A percentile compares a stretch with the other conserved stretches of the same genome.
phyloP scores from a whole-genome alignment of 257 asterid genomes.

The Fraxinus americana region DNA sequence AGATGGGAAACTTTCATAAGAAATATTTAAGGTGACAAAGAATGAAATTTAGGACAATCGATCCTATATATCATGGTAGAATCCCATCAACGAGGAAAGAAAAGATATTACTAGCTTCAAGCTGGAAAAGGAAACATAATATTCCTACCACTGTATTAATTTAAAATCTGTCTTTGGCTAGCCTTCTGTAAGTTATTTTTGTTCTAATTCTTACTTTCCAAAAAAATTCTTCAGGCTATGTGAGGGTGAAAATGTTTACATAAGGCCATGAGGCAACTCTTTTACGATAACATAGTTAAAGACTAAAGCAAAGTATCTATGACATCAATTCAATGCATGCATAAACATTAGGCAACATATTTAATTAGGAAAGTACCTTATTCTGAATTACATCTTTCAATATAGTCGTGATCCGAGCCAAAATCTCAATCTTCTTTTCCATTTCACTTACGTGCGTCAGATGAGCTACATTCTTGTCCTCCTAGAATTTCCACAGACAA shows the following conservation, averaged over 20 bases:
- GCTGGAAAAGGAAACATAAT: too few relatives aligned
- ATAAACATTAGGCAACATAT: constrained; percentile 13
- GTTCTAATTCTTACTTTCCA: neutral
- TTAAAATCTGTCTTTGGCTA: neutral
- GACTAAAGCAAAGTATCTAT: constrained; percentile 4
- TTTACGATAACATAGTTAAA: neutral
- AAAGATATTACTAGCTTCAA: too few relatives aligned
- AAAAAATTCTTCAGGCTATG: neutral
- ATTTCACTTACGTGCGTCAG: constrained; percentile 91
- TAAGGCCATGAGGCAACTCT: neutral
- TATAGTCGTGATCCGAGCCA: constrained; percentile 84
- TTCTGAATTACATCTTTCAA: constrained; percentile 93
- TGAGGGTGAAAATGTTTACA: neutral
- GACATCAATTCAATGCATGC: neutral
- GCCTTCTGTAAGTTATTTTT: neutral
- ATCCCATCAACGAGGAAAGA: too few relatives aligned
- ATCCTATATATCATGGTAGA: too few relatives aligned
- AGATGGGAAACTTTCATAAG: neutral
- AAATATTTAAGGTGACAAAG: neutral
- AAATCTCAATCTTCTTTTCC: constrained; percentile 91
- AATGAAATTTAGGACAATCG: too few relatives aligned
- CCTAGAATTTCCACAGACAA: constrained; percentile 46
- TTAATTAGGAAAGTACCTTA: constrained; percentile 55
- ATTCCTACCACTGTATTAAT: too few relatives aligned
- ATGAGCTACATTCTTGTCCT: constrained; percentile 95